Conservation (phyloP, 306 rosid genomes). For the Spatholobus suberectus region DNA sequence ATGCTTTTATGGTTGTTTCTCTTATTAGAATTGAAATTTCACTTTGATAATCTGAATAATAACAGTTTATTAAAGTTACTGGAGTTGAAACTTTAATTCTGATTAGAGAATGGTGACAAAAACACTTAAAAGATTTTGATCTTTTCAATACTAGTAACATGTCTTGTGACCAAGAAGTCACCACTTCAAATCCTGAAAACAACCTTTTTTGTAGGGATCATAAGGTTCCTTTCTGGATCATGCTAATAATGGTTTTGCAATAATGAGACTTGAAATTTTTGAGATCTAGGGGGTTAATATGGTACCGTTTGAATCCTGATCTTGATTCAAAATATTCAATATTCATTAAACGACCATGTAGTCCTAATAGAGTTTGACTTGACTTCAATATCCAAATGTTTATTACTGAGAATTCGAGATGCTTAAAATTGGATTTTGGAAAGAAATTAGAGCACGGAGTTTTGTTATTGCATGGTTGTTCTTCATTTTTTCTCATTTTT, state of each 20-base stretch:
- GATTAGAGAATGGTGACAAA: neutral
- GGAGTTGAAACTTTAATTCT: neutral
- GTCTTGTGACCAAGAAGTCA: neutral
- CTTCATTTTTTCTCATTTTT: neutral
- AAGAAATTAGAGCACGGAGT: neutral
- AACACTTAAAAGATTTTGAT: neutral
- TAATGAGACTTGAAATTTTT: neutral
- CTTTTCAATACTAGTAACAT: neutral
- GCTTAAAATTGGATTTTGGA: neutral
- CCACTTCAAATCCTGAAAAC: neutral
- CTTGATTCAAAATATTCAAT: neutral
- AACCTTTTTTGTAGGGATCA: neutral
- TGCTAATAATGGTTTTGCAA: neutral
- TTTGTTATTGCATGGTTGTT: neutral
- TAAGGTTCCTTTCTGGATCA: neutral
- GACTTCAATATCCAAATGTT: neutral
- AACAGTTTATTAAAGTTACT: neutral
- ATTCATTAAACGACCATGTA: neutral
- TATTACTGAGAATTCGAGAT: neutral
- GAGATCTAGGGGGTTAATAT: neutral
- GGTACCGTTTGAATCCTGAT: neutral
- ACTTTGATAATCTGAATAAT: neutral
- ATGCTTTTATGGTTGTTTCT: neutral
- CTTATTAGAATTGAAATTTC: neutral
- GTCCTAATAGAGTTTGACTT: neutral